A percentile compares a stretch with the other conserved stretches of the same genome.
Conservation (phyloP, 768 basidiomycete genomes). For the Suillus tomentosus region DNA sequence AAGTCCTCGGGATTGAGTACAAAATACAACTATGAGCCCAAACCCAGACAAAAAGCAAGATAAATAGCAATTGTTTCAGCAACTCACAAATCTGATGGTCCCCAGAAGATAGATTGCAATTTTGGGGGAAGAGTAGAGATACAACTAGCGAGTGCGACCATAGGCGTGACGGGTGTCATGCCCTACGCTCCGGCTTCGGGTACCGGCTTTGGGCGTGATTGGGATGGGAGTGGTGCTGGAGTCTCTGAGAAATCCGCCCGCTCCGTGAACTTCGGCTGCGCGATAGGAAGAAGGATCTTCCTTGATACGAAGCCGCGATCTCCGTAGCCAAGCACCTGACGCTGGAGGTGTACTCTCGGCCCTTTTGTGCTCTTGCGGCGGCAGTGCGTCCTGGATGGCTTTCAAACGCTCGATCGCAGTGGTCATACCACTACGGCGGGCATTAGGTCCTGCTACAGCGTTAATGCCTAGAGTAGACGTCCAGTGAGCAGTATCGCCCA, state of each 20-base stretch:
- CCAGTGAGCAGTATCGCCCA: constrained; percentile 33
- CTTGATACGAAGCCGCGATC: constrained; percentile 16
- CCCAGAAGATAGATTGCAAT: not conserved
- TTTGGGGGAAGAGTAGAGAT: not conserved
- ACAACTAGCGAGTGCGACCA: constrained; percentile 21
- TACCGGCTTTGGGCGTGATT: constrained; percentile 21
- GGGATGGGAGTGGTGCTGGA: constrained; percentile 28
- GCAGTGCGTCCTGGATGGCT: constrained; percentile 19
- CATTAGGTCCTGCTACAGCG: constrained; percentile 25
- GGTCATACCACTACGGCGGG: constrained; percentile 18
- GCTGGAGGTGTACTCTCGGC: constrained; percentile 35
- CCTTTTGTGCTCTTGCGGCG: constrained; percentile 19
- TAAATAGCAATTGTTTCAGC: constrained; percentile 9
- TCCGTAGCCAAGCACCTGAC: constrained; percentile 24
- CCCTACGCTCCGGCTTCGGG: constrained; percentile 32
- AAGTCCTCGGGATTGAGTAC: constrained; percentile 1
- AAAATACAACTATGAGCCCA: constrained; percentile 21
- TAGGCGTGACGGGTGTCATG: constrained; percentile 19
- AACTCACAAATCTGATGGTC: constrained; percentile 23
- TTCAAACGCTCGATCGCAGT: constrained; percentile 25
- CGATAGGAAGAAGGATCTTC: constrained; percentile 16
- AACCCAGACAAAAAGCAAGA: constrained; percentile 2
- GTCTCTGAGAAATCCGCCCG: constrained; percentile 29
- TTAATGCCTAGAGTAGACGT: constrained; percentile 22
- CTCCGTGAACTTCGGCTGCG: constrained; percentile 10